These are phyloP conservation scores for Stephania cephalantha DNA, from an alignment of 164 flowering plant species.

Conservation along the genomic window DNA sequence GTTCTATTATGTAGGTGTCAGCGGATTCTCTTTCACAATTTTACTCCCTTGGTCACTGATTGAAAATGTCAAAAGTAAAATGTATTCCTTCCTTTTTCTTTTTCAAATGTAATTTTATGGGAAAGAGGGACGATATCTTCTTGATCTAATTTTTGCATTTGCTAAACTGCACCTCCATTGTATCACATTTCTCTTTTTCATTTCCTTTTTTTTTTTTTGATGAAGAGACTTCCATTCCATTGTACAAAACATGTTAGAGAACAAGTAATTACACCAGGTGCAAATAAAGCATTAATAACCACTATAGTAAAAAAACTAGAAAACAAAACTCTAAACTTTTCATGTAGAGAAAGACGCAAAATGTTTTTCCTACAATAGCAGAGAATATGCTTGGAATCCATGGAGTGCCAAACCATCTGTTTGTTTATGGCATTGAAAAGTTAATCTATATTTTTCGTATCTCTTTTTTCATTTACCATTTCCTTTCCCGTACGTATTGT, in stretches of 20 bases:
- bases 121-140: background rate
- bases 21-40: background rate
- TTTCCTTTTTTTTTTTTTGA: no score
- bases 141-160: background rate
- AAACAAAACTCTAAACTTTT: no score
- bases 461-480: background rate
- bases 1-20: background rate
- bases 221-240: no score
- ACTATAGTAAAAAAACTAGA: no score
- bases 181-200: background rate
- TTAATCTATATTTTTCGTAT: background rate
- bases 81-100: background rate
- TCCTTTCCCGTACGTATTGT: background rate
- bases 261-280: no score
- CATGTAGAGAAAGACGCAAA: no score
- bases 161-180: background rate
- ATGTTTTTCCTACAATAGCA: no score
- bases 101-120: background rate
- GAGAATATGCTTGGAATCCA: no score
- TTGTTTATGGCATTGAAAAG: background rate
- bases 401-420: no score
- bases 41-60: background rate
- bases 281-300: no score
- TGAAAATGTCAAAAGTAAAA: background rate
- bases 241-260: no score